Conservation (phyloP, 2,329 filamentous ascomycete species). For the Xylaria sp. region DNA sequence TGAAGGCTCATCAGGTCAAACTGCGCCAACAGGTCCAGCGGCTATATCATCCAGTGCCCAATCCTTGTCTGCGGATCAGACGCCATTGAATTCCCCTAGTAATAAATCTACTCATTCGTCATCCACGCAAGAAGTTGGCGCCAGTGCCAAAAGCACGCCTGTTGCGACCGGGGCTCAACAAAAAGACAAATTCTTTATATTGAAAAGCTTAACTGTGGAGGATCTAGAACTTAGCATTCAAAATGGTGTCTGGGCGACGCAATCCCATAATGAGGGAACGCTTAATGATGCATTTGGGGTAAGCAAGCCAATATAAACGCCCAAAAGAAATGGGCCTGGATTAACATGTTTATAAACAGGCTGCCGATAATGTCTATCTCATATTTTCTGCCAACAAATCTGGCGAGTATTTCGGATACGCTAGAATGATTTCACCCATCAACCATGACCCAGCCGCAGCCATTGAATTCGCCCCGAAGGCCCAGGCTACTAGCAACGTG, state of each 20-base stretch:
- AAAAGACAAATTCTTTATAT: conserved; percentile 85
- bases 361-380: conserved; percentile 84
- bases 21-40: conserved; percentile 67
- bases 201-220: conserved; percentile 92
- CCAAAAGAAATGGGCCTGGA: conserved; percentile 2
- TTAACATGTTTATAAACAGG: conserved; percentile 58
- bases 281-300: conserved; percentile 88
- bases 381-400: conserved; percentile 98
- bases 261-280: conserved; percentile 88
- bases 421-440: conserved; percentile 87
- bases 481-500: conserved; percentile 66
- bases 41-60: conserved; percentile 52
- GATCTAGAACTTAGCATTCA: conserved; percentile 89
- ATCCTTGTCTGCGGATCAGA: conserved; percentile 36
- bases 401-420: conserved; percentile 96
- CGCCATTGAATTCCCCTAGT: conserved; percentile 31
- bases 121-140: conserved; percentile 36
- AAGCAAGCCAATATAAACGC: conserved; percentile 34
- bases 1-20: conserved; percentile 56
- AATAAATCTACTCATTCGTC: conserved; percentile 34
- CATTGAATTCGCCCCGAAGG: conserved; percentile 75
- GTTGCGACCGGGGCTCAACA: conserved; percentile 45
- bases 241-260: conserved; percentile 92
- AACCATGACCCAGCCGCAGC: conserved; percentile 78
- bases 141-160: conserved; percentile 34